Base-by-base conservation (phyloP, 1,284 basidiomycete genomes). In the Tilletia walkeri region DNA sequence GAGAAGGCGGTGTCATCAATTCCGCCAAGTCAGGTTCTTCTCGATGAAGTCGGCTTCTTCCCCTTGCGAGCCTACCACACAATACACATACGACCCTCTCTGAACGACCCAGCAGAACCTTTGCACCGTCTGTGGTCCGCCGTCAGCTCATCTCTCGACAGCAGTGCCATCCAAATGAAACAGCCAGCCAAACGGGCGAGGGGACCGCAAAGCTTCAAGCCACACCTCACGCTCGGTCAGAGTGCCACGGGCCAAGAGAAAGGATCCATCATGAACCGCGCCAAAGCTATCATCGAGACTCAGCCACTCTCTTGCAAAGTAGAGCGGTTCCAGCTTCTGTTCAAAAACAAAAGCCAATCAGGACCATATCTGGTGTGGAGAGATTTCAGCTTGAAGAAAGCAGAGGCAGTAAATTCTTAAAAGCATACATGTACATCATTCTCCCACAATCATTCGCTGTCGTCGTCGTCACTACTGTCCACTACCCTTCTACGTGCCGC, bases 151-250 rank as follows among this genome's bases (percentile, higher is more conserved):
- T 14, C 34, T 24, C 20, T 30, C 14, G 24, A 56, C 6, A 30
- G 20, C 34, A 34, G 20, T 34, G 54, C 14, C 20, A 12, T 30
- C 24, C 20, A 34, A 4, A 24, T 12, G 5, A 30, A 5, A 14
- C 54, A 34, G 12, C 54, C 16, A 14, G 3, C 54, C 12, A 12
- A 30, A 10, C 24, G 20, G 24, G 12, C 10, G 34, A 20, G 14
- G 54, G 12, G 20, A 14, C 54, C 54, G 34, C 24, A 20, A 56
- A n/a, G 34, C 54, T 56, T 56, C 54, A 56, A 14, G 12, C 54
- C 54, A 56, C 54, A 56, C 34, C 54, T 56, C 54, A 56, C 54
- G 12, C 54, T 56, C 54, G 54, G 54, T 24, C 54, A 56, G 54
- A 6, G 20, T 30, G 41, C 14, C 9, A 45, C 41, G 41, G 41